phyloP scores from a whole-genome alignment of 257 asterid genomes.

The Solanum etuberosum region DNA sequence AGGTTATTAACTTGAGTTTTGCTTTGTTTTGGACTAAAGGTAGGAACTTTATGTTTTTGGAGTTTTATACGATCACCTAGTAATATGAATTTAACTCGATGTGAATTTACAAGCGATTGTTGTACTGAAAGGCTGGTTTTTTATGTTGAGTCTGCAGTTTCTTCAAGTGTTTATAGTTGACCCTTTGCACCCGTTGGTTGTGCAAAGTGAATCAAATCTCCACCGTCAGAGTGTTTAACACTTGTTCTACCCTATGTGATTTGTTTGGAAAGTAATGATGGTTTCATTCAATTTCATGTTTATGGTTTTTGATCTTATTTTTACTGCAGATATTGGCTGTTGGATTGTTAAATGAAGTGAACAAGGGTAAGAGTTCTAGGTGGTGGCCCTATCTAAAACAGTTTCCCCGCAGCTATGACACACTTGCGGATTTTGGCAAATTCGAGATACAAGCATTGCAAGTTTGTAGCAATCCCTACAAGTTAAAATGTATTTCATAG shows the following conservation, averaged over 20 bases:
- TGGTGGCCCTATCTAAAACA: slow-evolving; percentile 83
- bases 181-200: background rate
- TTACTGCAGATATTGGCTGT: slow-evolving; percentile 51
- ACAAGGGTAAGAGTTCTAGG: slow-evolving; percentile 59
- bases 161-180: background rate
- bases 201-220: background rate
- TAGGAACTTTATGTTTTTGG: background rate
- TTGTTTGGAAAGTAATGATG: background rate
- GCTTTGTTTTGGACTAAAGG: background rate
- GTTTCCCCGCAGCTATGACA: slow-evolving; percentile 66
- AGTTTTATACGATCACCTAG: background rate
- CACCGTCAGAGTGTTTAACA: background rate
- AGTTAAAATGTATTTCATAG: background rate
- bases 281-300: background rate
- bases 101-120: too few species aligned
- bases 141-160: background rate
- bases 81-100: background rate
- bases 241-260: background rate
- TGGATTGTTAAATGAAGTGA: slow-evolving; percentile 69
- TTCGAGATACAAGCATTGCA: slow-evolving; percentile 79
- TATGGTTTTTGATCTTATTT: background rate
- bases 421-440: slow-evolving; percentile 47
- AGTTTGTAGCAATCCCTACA: slow-evolving; percentile 29
- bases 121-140: background rate
- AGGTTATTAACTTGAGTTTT: slow-evolving; percentile 28